Percentiles rank a stretch among this genome's conserved stretches.
Evolutionary conservation across 192 early-diverging fungal genomes (phyloP).

Genomic region (Coemansia sp.): DNA sequence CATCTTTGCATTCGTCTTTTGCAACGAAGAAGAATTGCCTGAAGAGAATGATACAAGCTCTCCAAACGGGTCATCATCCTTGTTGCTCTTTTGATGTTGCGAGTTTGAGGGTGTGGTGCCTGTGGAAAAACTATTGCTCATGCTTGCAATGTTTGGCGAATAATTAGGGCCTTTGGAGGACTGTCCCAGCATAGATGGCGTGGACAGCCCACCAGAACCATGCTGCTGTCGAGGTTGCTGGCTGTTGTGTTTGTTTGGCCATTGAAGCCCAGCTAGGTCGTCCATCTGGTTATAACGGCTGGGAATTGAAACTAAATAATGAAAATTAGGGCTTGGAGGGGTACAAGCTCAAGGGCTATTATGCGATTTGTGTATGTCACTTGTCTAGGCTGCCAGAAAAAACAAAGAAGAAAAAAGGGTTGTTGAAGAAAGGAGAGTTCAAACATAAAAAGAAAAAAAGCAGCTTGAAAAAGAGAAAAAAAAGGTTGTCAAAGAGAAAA

Average conservation of each 20-base stretch:
- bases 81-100: conserved; percentile 9
- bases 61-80: conserved; percentile 49
- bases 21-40: conserved; percentile 1
- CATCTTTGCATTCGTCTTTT: conserved; percentile 31
- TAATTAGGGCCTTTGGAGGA: conserved; percentile 34
- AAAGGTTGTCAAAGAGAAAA: not conserved
- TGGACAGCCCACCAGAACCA: not conserved
- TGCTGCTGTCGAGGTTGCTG: not conserved
- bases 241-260: conserved; percentile 21
- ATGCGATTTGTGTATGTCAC: not conserved
- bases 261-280: conserved; percentile 33
- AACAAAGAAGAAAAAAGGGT: conserved; percentile 2
- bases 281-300: conserved; percentile 20
- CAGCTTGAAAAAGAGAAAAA: conserved; percentile 8
- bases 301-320: not conserved
- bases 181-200: not conserved
- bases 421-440: not conserved
- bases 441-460: not conserved
- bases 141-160: conserved; percentile 26
- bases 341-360: not conserved
- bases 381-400: not conserved
- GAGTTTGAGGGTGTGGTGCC: not conserved
- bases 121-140: not conserved
- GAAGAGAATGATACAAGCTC: conserved; percentile 50
- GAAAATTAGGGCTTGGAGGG: not conserved